Percentiles rank a stretch among this genome's conserved stretches.
Conservation (phyloP, 306 rosid species). For the Vicia faba region DNA sequence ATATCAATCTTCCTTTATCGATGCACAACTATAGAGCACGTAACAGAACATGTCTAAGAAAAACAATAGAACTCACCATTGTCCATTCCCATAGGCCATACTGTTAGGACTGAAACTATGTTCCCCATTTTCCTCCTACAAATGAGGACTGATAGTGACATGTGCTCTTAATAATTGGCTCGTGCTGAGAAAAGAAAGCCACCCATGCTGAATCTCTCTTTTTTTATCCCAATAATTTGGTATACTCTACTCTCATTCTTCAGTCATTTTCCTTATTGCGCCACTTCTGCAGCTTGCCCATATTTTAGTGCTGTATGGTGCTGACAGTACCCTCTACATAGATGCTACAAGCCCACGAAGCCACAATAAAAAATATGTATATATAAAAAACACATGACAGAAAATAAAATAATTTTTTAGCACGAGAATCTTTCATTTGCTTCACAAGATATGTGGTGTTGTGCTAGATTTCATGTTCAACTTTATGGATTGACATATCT, state of each 20-base stretch:
- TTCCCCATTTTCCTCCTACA: constrained; percentile 1
- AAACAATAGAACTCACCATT: too few species aligned
- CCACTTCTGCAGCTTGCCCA: constrained; percentile 11
- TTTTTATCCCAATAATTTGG: neutral
- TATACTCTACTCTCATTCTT: neutral
- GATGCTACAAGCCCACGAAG: constrained; percentile 1
- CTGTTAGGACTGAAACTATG: neutral
- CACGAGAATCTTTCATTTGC: neutral
- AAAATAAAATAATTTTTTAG: neutral
- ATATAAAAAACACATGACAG: neutral
- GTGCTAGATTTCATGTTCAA: neutral
- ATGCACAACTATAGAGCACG: too few species aligned
- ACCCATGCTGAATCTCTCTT: neutral
- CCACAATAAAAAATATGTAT: neutral
- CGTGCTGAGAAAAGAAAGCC: neutral
- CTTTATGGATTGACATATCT: neutral
- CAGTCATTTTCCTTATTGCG: constrained; percentile 11
- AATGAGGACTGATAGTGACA: neutral
- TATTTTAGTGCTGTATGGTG: neutral
- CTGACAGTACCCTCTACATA: neutral
- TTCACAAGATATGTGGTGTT: neutral
- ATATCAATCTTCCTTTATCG: too few species aligned
- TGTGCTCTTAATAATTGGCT: neutral
- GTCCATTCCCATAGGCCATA: too few species aligned
- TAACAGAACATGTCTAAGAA: too few species aligned